Percentiles rank a stretch among this genome's conserved stretches.
phyloP scores from a whole-genome alignment of 202 grass and related monocot species.

The Panicum virgatum region DNA sequence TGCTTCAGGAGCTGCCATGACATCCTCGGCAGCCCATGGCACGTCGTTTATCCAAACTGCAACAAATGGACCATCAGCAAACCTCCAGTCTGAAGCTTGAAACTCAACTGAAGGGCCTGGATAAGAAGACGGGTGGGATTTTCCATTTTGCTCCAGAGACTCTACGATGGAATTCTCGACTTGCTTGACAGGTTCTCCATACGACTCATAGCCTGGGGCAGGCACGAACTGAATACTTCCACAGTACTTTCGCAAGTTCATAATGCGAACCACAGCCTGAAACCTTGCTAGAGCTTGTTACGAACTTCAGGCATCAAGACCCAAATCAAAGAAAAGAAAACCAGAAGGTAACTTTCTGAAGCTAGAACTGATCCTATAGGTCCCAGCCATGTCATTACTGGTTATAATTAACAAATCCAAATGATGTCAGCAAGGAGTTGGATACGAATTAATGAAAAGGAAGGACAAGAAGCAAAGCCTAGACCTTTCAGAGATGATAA shows the following conservation, averaged over 20 bases:
- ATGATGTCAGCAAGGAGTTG: not conserved
- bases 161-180: not conserved
- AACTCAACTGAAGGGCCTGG: conserved; percentile 40
- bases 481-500: not conserved
- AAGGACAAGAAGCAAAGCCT: not conserved
- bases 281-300: conserved; percentile 11
- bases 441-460: not conserved
- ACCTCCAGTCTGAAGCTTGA: conserved; percentile 59
- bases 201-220: conserved; percentile 74
- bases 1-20: conserved; percentile 76
- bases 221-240: conserved; percentile 67
- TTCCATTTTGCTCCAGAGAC: conserved; percentile 15
- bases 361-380: not conserved
- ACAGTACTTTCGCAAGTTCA: conserved; percentile 61
- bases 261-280: conserved; percentile 70
- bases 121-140: conserved; percentile 40
- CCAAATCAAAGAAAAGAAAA: not conserved
- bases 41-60: conserved; percentile 73
- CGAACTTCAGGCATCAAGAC: not conserved
- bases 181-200: conserved; percentile 57
- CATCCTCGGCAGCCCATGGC: conserved; percentile 65
- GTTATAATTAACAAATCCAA: not conserved
- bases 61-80: conserved; percentile 72
- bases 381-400: not conserved
- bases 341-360: not conserved